Evolutionary conservation across 129 eudicot species (phyloP).

Genomic region (Arctium minus): DNA sequence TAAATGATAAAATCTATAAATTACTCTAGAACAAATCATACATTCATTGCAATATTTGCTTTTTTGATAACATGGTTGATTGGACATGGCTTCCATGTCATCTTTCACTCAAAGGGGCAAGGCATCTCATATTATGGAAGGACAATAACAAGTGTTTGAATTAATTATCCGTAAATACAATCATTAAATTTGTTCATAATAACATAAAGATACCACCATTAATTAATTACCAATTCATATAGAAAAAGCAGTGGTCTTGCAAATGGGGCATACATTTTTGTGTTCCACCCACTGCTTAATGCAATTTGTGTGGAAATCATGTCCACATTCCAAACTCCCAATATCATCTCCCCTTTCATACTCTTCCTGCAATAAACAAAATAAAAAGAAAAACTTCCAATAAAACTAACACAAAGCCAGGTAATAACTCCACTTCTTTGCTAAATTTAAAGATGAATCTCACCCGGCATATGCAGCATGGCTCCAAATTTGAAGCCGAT

Average conservation of each 20-base stretch:
- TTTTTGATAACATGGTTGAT: no score
- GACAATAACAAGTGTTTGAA: neutral
- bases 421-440: neutral
- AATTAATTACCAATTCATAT: neutral
- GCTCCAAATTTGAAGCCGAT: conserved; percentile 32
- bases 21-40: no score
- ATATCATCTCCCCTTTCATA: conserved; percentile 62
- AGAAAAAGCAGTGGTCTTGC: conserved; percentile 70
- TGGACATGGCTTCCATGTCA: no score
- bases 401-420: no score
- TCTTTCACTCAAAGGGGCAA: neutral
- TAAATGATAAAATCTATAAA: no score
- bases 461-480: conserved; percentile 75
- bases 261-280: conserved; percentile 91
- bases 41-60: no score
- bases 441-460: conserved; percentile 4
- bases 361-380: conserved; percentile 59
- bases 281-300: conserved; percentile 73
- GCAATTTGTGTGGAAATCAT: conserved; percentile 81
- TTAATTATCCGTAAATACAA: neutral
- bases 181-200: no score
- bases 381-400: no score
- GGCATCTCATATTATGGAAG: neutral
- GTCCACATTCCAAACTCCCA: conserved; percentile 82
- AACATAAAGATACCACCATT: no score